Conservation (phyloP, 495 filamentous ascomycete genomes). For the Terfezia boudieri region DNA sequence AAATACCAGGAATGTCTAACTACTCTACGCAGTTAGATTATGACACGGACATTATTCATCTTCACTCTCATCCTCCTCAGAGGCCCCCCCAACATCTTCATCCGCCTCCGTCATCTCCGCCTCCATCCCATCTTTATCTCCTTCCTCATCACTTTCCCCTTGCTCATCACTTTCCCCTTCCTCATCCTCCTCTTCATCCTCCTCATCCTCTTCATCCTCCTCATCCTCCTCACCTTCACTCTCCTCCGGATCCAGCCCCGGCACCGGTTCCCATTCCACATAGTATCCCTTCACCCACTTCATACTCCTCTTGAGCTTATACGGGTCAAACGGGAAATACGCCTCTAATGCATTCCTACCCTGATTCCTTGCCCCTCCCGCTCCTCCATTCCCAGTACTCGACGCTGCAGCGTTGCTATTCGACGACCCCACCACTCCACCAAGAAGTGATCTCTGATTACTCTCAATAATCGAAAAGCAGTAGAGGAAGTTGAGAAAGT, state of each 20-base stretch:
- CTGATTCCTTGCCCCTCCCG: slow-evolving; percentile 45
- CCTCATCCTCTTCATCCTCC: slow-evolving; percentile 24
- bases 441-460: slow-evolving; percentile 58
- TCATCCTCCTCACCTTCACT: slow-evolving; percentile 37
- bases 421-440: slow-evolving; percentile 47
- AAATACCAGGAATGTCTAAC: too few relatives aligned
- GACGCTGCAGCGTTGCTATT: slow-evolving; percentile 36
- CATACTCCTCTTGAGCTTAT: slow-evolving; percentile 62
- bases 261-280: slow-evolving; percentile 56
- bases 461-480: slow-evolving; percentile 69
- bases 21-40: too few relatives aligned
- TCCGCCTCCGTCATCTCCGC: slow-evolving; percentile 2
- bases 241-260: slow-evolving; percentile 41
- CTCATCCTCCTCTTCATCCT: slow-evolving; percentile 25
- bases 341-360: slow-evolving; percentile 36
- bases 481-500: slow-evolving; percentile 67
- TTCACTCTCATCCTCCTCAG: not conserved
- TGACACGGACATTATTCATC: not conserved
- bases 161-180: slow-evolving; percentile 19
- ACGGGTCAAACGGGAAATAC: slow-evolving; percentile 95
- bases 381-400: slow-evolving; percentile 87
- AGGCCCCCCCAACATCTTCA: not conserved
- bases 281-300: slow-evolving; percentile 74
- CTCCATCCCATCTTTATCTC: slow-evolving; percentile 9
- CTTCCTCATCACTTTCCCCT: slow-evolving; percentile 4